Conservation (phyloP, 192 early-diverging fungal genomes). For the Gamsiella multidivaricata region DNA sequence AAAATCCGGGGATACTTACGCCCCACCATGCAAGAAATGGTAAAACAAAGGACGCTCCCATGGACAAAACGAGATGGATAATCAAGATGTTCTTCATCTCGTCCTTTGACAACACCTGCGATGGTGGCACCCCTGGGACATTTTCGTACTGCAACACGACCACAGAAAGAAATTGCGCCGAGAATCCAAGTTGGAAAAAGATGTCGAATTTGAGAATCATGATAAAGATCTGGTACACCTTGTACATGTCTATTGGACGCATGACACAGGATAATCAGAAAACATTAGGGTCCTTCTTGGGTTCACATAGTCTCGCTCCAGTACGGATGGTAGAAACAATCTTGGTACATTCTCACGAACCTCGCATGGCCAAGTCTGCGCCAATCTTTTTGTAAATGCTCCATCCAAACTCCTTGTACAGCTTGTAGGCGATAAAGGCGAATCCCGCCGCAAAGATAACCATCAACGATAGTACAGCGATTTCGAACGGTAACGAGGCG, state of each 20-base stretch:
- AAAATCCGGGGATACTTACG: constrained; percentile 47
- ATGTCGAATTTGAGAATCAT: constrained; percentile 85
- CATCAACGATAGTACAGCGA: constrained; percentile 69
- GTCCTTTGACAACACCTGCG: not conserved
- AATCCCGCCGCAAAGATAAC: constrained; percentile 60
- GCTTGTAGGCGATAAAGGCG: constrained; percentile 64
- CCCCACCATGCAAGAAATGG: constrained; percentile 65
- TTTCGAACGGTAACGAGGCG: constrained; percentile 53
- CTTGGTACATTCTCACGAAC: constrained; percentile 48
- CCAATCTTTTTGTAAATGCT: constrained; percentile 87
- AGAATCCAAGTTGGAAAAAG: constrained; percentile 83
- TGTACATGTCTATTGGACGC: constrained; percentile 67
- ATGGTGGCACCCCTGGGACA: too few relatives aligned
- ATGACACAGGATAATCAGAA: not conserved
- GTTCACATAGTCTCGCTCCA: not conserved
- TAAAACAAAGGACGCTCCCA: constrained; percentile 59
- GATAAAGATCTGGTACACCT: constrained; percentile 82
- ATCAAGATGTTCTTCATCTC: constrained; percentile 39
- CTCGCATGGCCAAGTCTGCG: constrained; percentile 79
- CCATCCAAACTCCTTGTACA: constrained; percentile 89
- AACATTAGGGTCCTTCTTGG: not conserved
- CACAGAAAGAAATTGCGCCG: constrained; percentile 77
- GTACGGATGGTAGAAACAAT: not conserved
- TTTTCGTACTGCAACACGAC: constrained; percentile 59
- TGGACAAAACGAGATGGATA: constrained; percentile 61